phyloP scores from a whole-genome alignment of 768 basidiomycete genomes.

The Collybia sp. region DNA sequence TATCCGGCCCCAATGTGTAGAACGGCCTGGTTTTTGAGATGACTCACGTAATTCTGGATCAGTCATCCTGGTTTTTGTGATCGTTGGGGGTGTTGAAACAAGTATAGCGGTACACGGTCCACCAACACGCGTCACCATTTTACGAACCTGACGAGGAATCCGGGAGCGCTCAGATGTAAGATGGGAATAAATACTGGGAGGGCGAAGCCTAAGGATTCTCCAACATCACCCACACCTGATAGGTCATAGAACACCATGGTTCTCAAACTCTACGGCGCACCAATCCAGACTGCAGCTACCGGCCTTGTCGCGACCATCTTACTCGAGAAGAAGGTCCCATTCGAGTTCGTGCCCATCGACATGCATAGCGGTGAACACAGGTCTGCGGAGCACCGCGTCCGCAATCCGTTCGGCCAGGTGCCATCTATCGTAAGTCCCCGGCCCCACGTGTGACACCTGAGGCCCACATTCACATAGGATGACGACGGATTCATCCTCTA shows the following conservation, averaged over 20 bases:
- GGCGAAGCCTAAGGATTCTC: no score
- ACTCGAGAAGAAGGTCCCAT: conserved; percentile 12
- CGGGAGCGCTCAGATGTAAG: no score
- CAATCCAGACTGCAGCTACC: background rate
- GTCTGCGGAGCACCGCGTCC: conserved; percentile 2
- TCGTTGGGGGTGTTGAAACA: no score
- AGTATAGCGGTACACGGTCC: no score
- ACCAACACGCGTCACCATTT: no score
- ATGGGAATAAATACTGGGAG: no score
- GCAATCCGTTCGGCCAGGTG: conserved; percentile 10
- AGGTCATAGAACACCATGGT: conserved; percentile 29
- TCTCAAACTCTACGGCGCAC: conserved; percentile 34
- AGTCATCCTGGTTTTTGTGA: no score
- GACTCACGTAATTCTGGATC: no score
- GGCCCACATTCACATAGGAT: conserved; percentile 2
- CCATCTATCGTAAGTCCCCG: conserved; percentile 7
- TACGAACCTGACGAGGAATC: no score
- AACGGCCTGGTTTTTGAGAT: no score
- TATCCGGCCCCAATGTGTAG: no score
- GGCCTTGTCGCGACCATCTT: conserved; percentile 7
- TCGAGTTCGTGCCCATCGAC: conserved; percentile 9
- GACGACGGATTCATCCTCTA: conserved; percentile 39
- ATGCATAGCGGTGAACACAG: conserved; percentile 9
- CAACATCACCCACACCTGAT: background rate
- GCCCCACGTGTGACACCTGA: no score